Base-by-base conservation (phyloP, 257 asterid genomes). In the Penstemon davidsonii region DNA sequence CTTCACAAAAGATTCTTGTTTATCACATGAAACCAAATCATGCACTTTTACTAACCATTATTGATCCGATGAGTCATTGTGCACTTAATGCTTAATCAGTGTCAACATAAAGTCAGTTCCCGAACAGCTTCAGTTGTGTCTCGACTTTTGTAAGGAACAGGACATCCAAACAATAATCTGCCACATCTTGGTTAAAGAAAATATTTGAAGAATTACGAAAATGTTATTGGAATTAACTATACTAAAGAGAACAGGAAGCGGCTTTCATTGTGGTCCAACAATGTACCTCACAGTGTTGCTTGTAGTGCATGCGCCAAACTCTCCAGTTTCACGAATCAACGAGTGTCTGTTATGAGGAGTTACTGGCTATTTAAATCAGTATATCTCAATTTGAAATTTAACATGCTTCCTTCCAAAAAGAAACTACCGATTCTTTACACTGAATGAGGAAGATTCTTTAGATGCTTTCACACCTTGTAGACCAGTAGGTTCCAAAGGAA, bases 401-500 rank as follows among this genome's bases (percentile, higher is more conserved):
- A 19, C 25, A 6, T 38, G 38, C 42, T n/a, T 8, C 8, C 2
- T 33, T 10, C 0, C 5, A 5, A 66, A 39, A 49, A 3, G 53
- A 12, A 54, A 41, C 43, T 8, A 55, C 42, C 12, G 6, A 42
- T 7, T 44, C 19, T 36, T 5, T 45, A 41, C 42, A 67, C 33
- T 42, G 6, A 54, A 6, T 55, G 36, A 19, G 19, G 45, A 68
- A 68, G 50, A 12, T 57, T 68, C 66, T 70, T 40, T 12, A 11
- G 18, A 49, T 9, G 11, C 39, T 40, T 51, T 44, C 71, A 56
- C 71, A 56, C 38, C 13, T 38, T 51, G 67, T 55, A 77, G 51
- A 76, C 73, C 12, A 7, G 59, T 37, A 69, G 65, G 67, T 19
- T 68, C 65, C 38, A 13, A 41, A 39, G 62, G 69, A 36, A 58